phyloP scores from a whole-genome alignment of 2,329 filamentous ascomycete species.

The Chaetomiaceae sp. region DNA sequence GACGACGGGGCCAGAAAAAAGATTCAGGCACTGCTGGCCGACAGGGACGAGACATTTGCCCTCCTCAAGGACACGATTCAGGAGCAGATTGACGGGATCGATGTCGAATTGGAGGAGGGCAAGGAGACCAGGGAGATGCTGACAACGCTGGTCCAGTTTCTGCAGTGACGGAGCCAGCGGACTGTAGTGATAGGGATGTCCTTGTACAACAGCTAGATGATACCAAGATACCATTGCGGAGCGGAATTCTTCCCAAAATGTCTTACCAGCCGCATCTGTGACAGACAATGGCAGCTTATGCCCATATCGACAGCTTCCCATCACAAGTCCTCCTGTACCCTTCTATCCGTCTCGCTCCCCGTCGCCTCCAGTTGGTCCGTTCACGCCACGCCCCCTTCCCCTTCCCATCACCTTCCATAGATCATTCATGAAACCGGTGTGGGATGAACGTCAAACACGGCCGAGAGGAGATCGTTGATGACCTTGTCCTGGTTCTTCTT shows the following conservation, averaged over 20 bases:
- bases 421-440: slow-evolving; percentile 39
- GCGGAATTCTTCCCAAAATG: too few species aligned
- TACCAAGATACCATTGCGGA: slow-evolving; percentile 22
- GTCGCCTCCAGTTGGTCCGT: not conserved
- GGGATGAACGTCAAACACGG: slow-evolving; percentile 81
- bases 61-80: slow-evolving; percentile 64
- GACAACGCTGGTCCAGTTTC: slow-evolving; percentile 47
- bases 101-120: slow-evolving; percentile 49
- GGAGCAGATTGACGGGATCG: slow-evolving; percentile 50
- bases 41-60: slow-evolving; percentile 61
- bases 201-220: slow-evolving; percentile 13
- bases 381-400: not conserved
- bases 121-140: slow-evolving; percentile 57
- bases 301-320: too few species aligned
- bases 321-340: too few species aligned
- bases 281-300: too few species aligned
- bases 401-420: not conserved
- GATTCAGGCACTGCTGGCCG: slow-evolving; percentile 60
- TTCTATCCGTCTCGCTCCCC: too few species aligned
- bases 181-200: slow-evolving; percentile 4
- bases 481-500: slow-evolving; percentile 76
- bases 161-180: slow-evolving; percentile 30
- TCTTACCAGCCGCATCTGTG: too few species aligned
- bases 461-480: slow-evolving; percentile 74
- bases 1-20: slow-evolving; percentile 68